These are phyloP conservation scores for Pseudogymnoascus sp. DNA, from an alignment of 2,329 filamentous ascomycete species.

Conservation along the genomic window DNA sequence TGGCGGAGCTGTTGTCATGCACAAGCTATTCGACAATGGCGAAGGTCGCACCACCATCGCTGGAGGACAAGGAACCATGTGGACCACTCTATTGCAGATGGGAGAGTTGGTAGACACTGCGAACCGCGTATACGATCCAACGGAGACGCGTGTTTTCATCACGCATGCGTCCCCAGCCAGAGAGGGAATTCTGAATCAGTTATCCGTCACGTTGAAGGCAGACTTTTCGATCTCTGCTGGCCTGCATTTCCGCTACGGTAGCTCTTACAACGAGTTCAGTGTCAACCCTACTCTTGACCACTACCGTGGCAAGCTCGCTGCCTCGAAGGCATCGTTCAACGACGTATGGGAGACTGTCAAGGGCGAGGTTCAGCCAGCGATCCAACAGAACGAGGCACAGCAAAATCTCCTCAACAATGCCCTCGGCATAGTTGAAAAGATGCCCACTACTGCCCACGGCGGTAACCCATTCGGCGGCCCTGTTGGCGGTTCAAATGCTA, in stretches of 20 bases:
- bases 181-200: conserved; percentile 93
- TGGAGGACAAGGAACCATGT: conserved; percentile 98
- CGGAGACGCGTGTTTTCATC: conserved; percentile 92
- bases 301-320: conserved; percentile 95
- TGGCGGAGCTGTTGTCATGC: conserved; percentile 96
- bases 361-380: conserved; percentile 87
- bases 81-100: conserved; percentile 97
- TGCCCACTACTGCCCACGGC: conserved; percentile 89
- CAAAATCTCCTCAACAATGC: conserved; percentile 88
- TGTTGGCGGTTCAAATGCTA: conserved; percentile 55
- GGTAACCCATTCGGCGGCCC: conserved; percentile 95
- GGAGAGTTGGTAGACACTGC: conserved; percentile 96
- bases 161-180: conserved; percentile 95
- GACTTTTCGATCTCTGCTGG: conserved; percentile 98
- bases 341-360: conserved; percentile 99
- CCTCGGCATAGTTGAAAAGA: conserved; percentile 90
- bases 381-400: conserved; percentile 87
- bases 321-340: conserved; percentile 96
- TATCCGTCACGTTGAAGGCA: conserved; percentile 93
- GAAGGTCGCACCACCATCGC: conserved; percentile 97
- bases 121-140: conserved; percentile 95
- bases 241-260: conserved; percentile 96
- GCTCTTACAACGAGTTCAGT: conserved; percentile 99
- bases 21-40: conserved; percentile 98
- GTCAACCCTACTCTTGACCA: conserved; percentile 97